Evolutionary conservation across 2,329 filamentous ascomycete genomes (phyloP).

Genomic region (Fusarium sterilihyphosum): DNA sequence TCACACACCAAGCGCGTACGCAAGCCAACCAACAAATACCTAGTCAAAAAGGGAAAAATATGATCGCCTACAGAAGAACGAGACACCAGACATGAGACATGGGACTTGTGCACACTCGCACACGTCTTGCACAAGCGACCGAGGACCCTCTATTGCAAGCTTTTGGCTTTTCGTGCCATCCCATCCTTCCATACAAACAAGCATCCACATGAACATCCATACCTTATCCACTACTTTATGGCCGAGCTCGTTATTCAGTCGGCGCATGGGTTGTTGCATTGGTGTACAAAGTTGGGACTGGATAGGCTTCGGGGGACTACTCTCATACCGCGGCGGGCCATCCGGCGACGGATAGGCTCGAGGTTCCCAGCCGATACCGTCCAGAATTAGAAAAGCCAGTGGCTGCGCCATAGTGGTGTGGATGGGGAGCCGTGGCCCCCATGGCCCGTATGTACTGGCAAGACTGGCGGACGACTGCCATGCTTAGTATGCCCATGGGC

Average conservation of each 20-base stretch:
- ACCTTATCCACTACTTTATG: slow-evolving; percentile 42
- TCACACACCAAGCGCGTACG: slow-evolving; percentile 29
- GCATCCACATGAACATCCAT: slow-evolving; percentile 31
- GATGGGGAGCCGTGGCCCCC: slow-evolving; percentile 35
- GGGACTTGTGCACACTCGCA: slow-evolving; percentile 33
- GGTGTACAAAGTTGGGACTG: slow-evolving; percentile 20
- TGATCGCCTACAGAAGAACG: slow-evolving; percentile 22
- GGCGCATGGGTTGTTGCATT: slow-evolving; percentile 41
- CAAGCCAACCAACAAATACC: slow-evolving; percentile 13
- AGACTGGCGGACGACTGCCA: slow-evolving; percentile 21
- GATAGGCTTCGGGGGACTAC: slow-evolving; percentile 36
- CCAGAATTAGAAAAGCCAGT: slow-evolving; percentile 51
- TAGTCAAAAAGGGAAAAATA: neutral
- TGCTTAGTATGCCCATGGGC: slow-evolving; percentile 16
- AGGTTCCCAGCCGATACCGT: slow-evolving; percentile 31
- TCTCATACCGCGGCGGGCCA: slow-evolving; percentile 45
- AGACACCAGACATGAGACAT: slow-evolving; percentile 23
- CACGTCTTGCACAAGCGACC: slow-evolving; percentile 35
- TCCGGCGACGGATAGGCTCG: slow-evolving; percentile 42
- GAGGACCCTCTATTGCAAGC: slow-evolving; percentile 19
- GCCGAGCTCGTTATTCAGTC: slow-evolving; percentile 45
- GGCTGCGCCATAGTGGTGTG: slow-evolving; percentile 49
- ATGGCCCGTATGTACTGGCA: slow-evolving; percentile 31
- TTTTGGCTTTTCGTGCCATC: slow-evolving; percentile 27
- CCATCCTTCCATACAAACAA: slow-evolving; percentile 12